Conservation (phyloP, 2,329 filamentous ascomycete genomes). For the Clarireedia hainanense region DNA sequence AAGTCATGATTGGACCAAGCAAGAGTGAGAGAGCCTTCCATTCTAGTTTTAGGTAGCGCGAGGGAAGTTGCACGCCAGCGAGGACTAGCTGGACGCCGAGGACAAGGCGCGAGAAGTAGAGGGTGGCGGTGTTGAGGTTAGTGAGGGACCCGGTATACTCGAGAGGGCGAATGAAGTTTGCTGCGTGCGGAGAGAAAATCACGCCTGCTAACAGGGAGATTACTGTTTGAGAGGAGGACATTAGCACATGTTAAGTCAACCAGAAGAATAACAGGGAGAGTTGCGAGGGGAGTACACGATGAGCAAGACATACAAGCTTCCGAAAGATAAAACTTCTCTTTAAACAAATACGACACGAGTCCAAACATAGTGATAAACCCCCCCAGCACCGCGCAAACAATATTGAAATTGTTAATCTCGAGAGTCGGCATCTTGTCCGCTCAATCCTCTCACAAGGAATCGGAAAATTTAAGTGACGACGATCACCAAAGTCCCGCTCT, state of each 20-base stretch:
- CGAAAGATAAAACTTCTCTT: conserved; percentile 85
- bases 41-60: conserved; percentile 69
- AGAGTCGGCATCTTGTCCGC: conserved; percentile 36
- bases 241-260: not conserved
- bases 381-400: conserved; percentile 60
- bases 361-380: conserved; percentile 89
- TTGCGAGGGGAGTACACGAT: not conserved
- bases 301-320: conserved; percentile 61
- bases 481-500: no score
- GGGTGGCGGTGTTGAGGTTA: conserved; percentile 63
- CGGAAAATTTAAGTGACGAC: no score
- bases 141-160: conserved; percentile 59
- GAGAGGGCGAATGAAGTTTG: conserved; percentile 66
- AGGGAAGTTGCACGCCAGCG: conserved; percentile 80
- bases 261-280: no score
- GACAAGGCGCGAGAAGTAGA: conserved; percentile 80
- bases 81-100: conserved; percentile 86
- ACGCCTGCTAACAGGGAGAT: conserved; percentile 77
- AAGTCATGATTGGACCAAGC: conserved; percentile 74
- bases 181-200: conserved; percentile 67
- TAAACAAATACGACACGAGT: conserved; percentile 79
- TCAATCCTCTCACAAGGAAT: no score
- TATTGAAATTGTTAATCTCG: conserved; percentile 44
- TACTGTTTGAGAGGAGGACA: conserved; percentile 41
- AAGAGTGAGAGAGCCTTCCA: conserved; percentile 69